A percentile compares a stretch with the other conserved stretches of the same genome.
These are phyloP conservation scores for Fusarium concolor DNA, from an alignment of 2,329 filamentous ascomycete genomes.

Conservation along the genomic window DNA sequence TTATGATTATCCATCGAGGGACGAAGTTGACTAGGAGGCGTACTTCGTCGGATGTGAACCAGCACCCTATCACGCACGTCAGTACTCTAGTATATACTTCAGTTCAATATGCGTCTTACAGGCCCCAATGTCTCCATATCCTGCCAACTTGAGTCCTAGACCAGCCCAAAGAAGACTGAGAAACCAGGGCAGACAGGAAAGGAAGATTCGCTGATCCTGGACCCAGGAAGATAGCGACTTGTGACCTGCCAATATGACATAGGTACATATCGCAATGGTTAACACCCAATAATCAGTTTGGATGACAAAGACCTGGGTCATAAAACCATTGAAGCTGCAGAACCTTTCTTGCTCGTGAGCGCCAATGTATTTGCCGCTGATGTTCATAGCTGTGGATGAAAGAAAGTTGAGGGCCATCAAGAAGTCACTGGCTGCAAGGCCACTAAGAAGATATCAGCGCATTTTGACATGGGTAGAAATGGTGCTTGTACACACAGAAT, in stretches of 20 bases:
- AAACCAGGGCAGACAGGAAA: not conserved
- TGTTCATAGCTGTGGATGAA: not conserved
- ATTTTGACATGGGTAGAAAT: too few species aligned
- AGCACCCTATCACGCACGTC: not conserved
- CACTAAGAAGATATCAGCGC: not conserved
- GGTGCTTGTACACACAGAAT: not conserved
- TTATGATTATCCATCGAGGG: not conserved
- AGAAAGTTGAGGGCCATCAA: conserved; percentile 2
- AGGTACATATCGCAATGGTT: not conserved
- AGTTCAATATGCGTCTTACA: rapidly evolving
- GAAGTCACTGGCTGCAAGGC: not conserved
- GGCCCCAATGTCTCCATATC: not conserved
- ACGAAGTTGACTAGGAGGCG: not conserved
- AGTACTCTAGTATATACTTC: not conserved
- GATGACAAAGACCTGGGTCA: conserved; percentile 3
- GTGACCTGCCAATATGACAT: not conserved
- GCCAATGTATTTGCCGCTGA: not conserved
- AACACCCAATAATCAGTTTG: not conserved
- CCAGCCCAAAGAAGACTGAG: not conserved
- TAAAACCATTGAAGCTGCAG: not conserved
- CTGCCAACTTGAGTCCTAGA: not conserved
- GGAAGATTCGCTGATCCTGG: not conserved
- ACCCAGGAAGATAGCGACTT: not conserved
- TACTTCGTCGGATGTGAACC: not conserved
- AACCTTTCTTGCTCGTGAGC: not conserved